A percentile compares a stretch with the other conserved stretches of the same genome.
Evolutionary conservation across 805 yeast genomes (phyloP).

Genomic region (Suhomyces vadensis): DNA sequence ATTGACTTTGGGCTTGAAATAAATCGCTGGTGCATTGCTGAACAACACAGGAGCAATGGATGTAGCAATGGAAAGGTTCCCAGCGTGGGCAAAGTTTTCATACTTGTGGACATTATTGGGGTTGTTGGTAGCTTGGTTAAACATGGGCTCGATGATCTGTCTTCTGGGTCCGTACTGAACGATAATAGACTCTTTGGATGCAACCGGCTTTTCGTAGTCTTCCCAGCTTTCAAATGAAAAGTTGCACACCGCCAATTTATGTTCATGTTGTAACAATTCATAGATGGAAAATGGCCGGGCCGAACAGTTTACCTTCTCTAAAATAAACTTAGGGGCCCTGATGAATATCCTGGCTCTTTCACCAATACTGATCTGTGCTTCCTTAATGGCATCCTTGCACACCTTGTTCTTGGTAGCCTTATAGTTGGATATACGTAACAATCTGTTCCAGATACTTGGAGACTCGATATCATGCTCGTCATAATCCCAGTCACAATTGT

Average conservation of each 20-base stretch:
- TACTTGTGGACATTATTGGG: conserved; percentile 85
- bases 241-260: conserved; percentile 79
- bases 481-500: conserved; percentile 81
- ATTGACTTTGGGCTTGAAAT: conserved; percentile 60
- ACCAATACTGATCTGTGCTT: conserved; percentile 54
- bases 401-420: conserved; percentile 72
- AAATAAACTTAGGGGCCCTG: conserved; percentile 51
- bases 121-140: conserved; percentile 74
- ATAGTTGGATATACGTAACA: conserved; percentile 73
- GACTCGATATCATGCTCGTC: conserved; percentile 76
- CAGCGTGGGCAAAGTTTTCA: conserved; percentile 81
- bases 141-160: conserved; percentile 76
- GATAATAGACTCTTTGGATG: conserved; percentile 75
- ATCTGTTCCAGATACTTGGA: conserved; percentile 77
- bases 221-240: conserved; percentile 86
- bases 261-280: conserved; percentile 82
- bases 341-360: conserved; percentile 60
- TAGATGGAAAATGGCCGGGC: conserved; percentile 61
- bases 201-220: conserved; percentile 81
- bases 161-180: conserved; percentile 95
- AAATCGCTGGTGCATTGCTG: conserved; percentile 80
- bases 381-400: conserved; percentile 55
- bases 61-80: conserved; percentile 69
- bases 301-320: conserved; percentile 45
- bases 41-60: conserved; percentile 85